phyloP scores from a whole-genome alignment of 495 filamentous ascomycete genomes.

The Penicillium coffeae region DNA sequence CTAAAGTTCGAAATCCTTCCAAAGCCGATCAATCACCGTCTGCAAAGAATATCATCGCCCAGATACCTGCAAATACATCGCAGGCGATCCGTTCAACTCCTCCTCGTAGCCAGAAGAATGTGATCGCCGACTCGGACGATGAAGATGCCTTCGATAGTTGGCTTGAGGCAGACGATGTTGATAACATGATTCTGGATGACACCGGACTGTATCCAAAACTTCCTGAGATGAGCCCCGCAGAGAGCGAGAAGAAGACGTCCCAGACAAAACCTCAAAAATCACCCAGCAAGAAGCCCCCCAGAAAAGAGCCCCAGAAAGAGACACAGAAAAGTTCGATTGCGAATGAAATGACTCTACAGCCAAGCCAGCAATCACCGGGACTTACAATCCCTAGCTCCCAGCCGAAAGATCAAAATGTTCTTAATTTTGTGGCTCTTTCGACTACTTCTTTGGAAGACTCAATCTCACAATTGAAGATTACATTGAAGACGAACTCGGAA shows the following conservation, averaged over 20 bases:
- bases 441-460: conserved; percentile 15
- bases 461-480: conserved; percentile 23
- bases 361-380: conserved; percentile 9
- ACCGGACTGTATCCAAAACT: conserved; percentile 30
- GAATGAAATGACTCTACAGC: not conserved
- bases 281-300: not conserved
- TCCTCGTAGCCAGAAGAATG: conserved; percentile 11
- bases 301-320: not conserved
- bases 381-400: conserved; percentile 21
- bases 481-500: conserved; percentile 33
- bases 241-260: conserved; percentile 4
- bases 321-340: conserved; percentile 5
- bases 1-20: conserved; percentile 21
- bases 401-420: conserved; percentile 21
- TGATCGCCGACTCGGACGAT: conserved; percentile 47
- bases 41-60: not conserved
- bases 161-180: conserved; percentile 22
- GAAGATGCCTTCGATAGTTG: conserved; percentile 27
- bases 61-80: not conserved
- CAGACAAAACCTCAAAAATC: not conserved
- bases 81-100: conserved; percentile 1
- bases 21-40: conserved; percentile 4
- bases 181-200: conserved; percentile 23
- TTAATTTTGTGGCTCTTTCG: conserved; percentile 29
- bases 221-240: conserved; percentile 16